Evolutionary conservation across 1,284 basidiomycete genomes (phyloP), one percentile per base, ranked within the genome.

Genomic region (Vanrija sp.): DNA sequence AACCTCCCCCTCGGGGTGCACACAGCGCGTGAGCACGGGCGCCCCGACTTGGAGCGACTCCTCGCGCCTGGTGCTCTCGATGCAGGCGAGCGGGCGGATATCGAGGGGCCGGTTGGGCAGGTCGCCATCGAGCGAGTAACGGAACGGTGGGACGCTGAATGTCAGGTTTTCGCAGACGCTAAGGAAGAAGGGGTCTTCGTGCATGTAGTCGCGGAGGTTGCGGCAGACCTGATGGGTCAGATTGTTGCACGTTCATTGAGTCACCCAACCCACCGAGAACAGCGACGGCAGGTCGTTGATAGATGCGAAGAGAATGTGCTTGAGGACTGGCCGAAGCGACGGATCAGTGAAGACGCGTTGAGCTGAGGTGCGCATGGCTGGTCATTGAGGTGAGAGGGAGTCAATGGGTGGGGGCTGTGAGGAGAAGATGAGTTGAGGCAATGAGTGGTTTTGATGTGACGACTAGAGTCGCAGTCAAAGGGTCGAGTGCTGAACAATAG

Each of bases 21-120:
- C 31, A 22, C 48, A 55, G 19, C 49, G 48, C 6, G 41, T 19
- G 19, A 55, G 23, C 1, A 31, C n/a, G 2, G 53, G 45, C 1
- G 18, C 12, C 7, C 46, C 19, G 12, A n/a, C 12, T 39, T 47
- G 48, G 7, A 55, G 45, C 9, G 48, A 23, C 22, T 47, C 37
- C n/a, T 55, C 48, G 39, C 53, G 53, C 7, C 44, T 42, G 43
- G 41, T 46, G 12, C 14, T 22, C 27, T 54, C 47, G 3, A 19
- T 46, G 25, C 41, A 46, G 0, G 1, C 27, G 4, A 47, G 43
- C 9, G 47, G 41, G 47, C 47, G 53, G 19, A 27, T 37, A 23
- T 36, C 15, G n/a, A 41, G 42, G 12, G 38, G 12, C 9, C 15
- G 9, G 12, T 7, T 36, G 10, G 27, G 37, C 18, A 41, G 18